phyloP scores from a whole-genome alignment of 306 rosid genomes.

The Amphicarpaea edgeworthii region DNA sequence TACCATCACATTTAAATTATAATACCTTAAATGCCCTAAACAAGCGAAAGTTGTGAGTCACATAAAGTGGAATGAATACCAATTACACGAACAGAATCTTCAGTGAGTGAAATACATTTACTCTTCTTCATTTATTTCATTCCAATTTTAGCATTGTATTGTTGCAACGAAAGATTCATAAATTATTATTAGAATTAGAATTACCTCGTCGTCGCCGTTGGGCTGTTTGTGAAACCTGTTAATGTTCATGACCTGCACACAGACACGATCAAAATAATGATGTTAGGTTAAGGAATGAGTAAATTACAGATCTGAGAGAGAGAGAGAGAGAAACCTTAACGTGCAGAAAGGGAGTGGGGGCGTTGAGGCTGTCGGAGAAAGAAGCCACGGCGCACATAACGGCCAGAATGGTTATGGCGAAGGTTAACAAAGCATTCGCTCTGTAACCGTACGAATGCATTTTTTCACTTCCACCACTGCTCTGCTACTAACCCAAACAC shows the following conservation, averaged over 20 bases:
- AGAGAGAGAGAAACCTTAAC: slow-evolving; percentile 67
- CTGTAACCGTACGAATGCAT: slow-evolving; percentile 89
- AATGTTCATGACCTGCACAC: slow-evolving; percentile 62
- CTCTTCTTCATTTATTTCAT: too few relatives aligned
- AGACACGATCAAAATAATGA: slow-evolving; percentile 24
- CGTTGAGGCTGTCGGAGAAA: slow-evolving; percentile 68
- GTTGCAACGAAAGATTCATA: too few relatives aligned
- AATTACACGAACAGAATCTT: too few relatives aligned
- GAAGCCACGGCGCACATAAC: slow-evolving; percentile 81
- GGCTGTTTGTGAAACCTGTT: slow-evolving; percentile 85
- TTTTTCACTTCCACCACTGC: background rate
- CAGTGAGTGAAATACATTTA: too few relatives aligned
- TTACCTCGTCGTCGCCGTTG: slow-evolving; percentile 77
- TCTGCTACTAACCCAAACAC: too few relatives aligned
- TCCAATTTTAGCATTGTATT: too few relatives aligned
- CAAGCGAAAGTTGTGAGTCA: too few relatives aligned
- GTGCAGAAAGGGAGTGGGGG: slow-evolving; percentile 68
- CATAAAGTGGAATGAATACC: too few relatives aligned
- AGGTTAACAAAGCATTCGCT: slow-evolving; percentile 85
- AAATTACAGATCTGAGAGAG: slow-evolving; percentile 46
- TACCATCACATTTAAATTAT: background rate
- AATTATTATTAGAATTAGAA: background rate
- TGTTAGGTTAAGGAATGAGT: slow-evolving; percentile 11
- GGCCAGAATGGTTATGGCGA: slow-evolving; percentile 76
- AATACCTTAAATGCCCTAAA: too few relatives aligned